A percentile compares a stretch with the other conserved stretches of the same genome.
These are phyloP conservation scores for Monosporascus ibericus DNA, from an alignment of 2,329 filamentous ascomycete species.

Conservation along the genomic window DNA sequence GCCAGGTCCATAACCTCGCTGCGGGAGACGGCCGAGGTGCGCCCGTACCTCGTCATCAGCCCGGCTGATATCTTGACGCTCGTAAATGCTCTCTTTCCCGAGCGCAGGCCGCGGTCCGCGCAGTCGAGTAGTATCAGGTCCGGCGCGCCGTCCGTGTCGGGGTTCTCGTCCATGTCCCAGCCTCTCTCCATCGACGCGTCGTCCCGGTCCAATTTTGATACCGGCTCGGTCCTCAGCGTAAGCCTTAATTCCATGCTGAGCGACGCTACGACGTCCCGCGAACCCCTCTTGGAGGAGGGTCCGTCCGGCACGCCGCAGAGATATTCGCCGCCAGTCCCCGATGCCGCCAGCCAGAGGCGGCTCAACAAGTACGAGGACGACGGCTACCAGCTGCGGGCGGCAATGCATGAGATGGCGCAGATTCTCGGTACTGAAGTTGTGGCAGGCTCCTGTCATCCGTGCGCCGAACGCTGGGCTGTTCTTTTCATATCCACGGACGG, in stretches of 20 bases:
- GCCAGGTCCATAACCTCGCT: constrained; percentile 67
- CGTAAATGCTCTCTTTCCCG: constrained; percentile 78
- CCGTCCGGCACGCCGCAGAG: constrained; percentile 42
- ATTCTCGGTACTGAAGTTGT: constrained; percentile 57
- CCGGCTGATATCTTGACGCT: constrained; percentile 74
- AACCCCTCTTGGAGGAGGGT: constrained; percentile 55
- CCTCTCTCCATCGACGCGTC: constrained; percentile 56
- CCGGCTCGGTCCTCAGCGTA: constrained; percentile 64
- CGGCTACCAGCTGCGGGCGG: constrained; percentile 58
- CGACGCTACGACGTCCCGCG: constrained; percentile 60
- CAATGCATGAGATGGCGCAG: constrained; percentile 65
- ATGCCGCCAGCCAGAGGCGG: constrained; percentile 36
- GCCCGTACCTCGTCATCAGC: constrained; percentile 73
- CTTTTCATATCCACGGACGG: constrained; percentile 73
- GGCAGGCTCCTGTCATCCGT: constrained; percentile 68
- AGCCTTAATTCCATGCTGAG: constrained; percentile 68
- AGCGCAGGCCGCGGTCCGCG: constrained; percentile 58
- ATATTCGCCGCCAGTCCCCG: constrained; percentile 47
- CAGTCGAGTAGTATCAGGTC: constrained; percentile 58
- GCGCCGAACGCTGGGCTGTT: constrained; percentile 76
- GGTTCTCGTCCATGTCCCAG: constrained; percentile 61
- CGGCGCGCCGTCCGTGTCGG: constrained; percentile 62
- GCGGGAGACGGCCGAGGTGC: constrained; percentile 70
- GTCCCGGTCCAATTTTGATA: constrained; percentile 54
- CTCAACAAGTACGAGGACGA: constrained; percentile 56